Base-by-base conservation (phyloP, 129 eudicot genomes). In the Solidago caesia region DNA sequence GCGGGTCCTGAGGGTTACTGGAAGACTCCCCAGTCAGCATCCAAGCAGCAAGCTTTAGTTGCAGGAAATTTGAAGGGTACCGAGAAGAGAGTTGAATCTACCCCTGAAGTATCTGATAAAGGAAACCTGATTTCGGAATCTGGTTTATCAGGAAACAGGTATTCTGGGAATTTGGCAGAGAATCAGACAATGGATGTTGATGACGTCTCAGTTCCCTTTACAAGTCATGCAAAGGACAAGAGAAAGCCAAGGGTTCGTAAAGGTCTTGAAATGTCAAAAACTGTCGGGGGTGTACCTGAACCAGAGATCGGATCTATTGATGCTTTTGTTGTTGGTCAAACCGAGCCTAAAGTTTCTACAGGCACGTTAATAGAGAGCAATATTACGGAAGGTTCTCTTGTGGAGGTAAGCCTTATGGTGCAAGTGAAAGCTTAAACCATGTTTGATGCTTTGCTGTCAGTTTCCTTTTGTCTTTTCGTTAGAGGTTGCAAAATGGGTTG, bases 1-100 rank as follows among this genome's bases (percentile, higher is more conserved):
- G 94, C 85, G 44, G 96, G 97, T 71, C 97, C 96, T 12, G 86
- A 80, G 67, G 85, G 81, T 44, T 89, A 84, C 78, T 89, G 94
- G 97, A 92, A 79, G 74, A 76, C 61, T 63, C 72, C 85, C 12
- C 67, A 61, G 61, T 48, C 42, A 39, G 67, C 81, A 71, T 46
- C 79, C 60, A 68, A 41, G 67, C 77, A 80, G 48, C 81, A 77
- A 69, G 84, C 67, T 69, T 21, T 64, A 8, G 44, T 44, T 64
- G 72, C 44, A 49, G 65, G 60, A 76, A 56, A 67, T 57, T 57
- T 45, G 25, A 76, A 76, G 45, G 74, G 56, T 68, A 42, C 68
- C 26, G 71, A 75, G 44, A 63, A 44, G 48, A 77, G 7, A 63
- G 80, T 72, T 55, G 44, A 68, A 51, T 45, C 76, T 70, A 74